Evolutionary conservation across 1,139 yeast genomes (phyloP), one percentile per base, ranked within the genome.

Genomic region (Yamadazyma sp.): DNA sequence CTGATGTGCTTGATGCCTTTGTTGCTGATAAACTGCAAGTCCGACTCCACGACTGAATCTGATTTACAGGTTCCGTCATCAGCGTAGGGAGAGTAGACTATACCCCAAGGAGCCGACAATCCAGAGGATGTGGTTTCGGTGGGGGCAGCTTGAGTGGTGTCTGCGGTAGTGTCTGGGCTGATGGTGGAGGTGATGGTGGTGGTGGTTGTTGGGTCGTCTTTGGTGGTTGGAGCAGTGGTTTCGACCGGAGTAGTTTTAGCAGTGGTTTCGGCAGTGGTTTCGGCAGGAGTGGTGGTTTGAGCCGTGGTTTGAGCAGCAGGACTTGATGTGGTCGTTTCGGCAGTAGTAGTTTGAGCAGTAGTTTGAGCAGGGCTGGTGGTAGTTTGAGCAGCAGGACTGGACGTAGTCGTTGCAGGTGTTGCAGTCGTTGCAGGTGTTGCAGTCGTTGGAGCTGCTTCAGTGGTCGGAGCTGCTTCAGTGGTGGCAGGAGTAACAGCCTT

Each of bases 1-100:
- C 97, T 80, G 41, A 89, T 64, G 37, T 73, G 72, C 26, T 64
- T 57, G 49, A 88, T 81, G 37, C 89, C 87, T 53, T 80, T 81
- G 39, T 75, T 57, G 28, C 62, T 53, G 51, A 89, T 84, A 40
- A 65, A 56, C 22, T 67, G 52, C 39, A 89, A 68, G 57, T 89
- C 96, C n/a, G 65, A 50, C 34, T 62, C 45, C 36, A 89, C 86
- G 8, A 74, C 57, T 40, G 53, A 65, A 25, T 70, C 62, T 42
- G 67, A 67, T 57, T 86, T 89, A 65, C 97, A 89, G 2, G 77
- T 50, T 24, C 82, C 77, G 52, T 78, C 80, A 54, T 78, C 62
- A 41, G 76, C 73, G 66, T 87, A 89, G 24, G 97, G 97, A 25
- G 92, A 82, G 70, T 89, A 89, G 25, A 80, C 87, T 40, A 84